Base-by-base conservation (phyloP, 2,329 filamentous ascomycete species). In the Hysterium pulicare region DNA sequence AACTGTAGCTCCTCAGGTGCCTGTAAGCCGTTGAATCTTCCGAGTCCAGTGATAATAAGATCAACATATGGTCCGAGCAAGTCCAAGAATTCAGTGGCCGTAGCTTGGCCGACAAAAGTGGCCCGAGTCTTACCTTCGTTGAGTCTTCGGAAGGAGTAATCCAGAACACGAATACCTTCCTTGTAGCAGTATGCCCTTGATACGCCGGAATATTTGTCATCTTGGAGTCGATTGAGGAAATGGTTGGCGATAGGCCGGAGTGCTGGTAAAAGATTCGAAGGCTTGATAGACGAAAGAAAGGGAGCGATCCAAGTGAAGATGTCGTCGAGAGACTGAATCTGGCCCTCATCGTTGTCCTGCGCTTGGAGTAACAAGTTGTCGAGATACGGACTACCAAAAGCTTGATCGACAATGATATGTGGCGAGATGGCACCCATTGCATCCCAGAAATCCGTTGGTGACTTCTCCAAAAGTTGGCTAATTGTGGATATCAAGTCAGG, bases 381-480 rank as follows among this genome's bases (percentile, higher is more conserved):
- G 54, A 87, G 81, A 3, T 79, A 75, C 6, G 83, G 82, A 48
- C 86, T 90, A 45, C 78, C 80, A 55, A 93, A 87, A 33, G 95
- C 79, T 49, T 90, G 79, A 60, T 96, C 90, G n/a, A 89, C 81
- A 36, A 97, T 81, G 24, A 84, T 82, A 32, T 83, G 83, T 3
- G 89, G 85, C 1, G 87, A 85, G 38, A 91, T 87, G 22, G 88
- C 81, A 38, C 86, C 84, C 69, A 95, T 84, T 2, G 89, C 84
- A 55, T 89, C 85, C 91, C 91, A 96, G 55, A 96, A 93, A 33
- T 87, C 86, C 41, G 78, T 79, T 0, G 89, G 78, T 0, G 87
- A 85, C 54, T 87, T 90, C 50, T 83, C 78, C 40, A 96, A 72
- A 13, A 96, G 76, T 10, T 73, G 74, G 33, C 79, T 81, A 47